These are phyloP conservation scores for Omphalea diandra DNA, from an alignment of 441 rosid genomes.

Conservation along the genomic window DNA sequence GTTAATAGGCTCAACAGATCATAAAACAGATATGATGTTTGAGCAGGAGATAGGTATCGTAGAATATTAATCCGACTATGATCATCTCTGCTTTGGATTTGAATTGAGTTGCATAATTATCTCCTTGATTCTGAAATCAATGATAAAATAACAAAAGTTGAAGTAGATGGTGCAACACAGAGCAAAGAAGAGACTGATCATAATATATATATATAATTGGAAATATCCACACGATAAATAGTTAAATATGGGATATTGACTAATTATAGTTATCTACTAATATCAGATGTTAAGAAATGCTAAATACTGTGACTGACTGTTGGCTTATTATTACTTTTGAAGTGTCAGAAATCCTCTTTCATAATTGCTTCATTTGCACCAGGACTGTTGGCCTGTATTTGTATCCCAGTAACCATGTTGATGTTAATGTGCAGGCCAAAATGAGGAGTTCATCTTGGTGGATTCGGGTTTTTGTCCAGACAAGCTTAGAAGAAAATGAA, in stretches of 20 bases:
- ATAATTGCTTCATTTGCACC: constrained; percentile 9
- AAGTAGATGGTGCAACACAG: not conserved
- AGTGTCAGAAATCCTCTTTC: not conserved
- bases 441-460: constrained; percentile 95
- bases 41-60: not conserved
- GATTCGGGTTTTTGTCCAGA: constrained; percentile 74
- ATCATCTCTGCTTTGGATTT: not conserved
- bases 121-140: not conserved
- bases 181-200: not conserved
- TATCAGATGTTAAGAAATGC: not conserved
- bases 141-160: not conserved
- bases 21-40: not conserved
- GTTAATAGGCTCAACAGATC: not conserved
- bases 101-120: not conserved
- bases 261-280: no score
- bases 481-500: constrained; percentile 85
- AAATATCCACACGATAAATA: not conserved
- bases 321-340: not conserved
- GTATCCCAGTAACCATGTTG: constrained; percentile 11
- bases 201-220: not conserved
- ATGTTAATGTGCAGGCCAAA: constrained; percentile 54
- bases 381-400: not conserved
- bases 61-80: constrained; percentile 3
- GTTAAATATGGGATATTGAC: not conserved
- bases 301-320: not conserved